Percentiles rank a stretch among this genome's conserved stretches.
Evolutionary conservation across 495 filamentous ascomycete species (phyloP).

Genomic region (Terfezia claveryi): DNA sequence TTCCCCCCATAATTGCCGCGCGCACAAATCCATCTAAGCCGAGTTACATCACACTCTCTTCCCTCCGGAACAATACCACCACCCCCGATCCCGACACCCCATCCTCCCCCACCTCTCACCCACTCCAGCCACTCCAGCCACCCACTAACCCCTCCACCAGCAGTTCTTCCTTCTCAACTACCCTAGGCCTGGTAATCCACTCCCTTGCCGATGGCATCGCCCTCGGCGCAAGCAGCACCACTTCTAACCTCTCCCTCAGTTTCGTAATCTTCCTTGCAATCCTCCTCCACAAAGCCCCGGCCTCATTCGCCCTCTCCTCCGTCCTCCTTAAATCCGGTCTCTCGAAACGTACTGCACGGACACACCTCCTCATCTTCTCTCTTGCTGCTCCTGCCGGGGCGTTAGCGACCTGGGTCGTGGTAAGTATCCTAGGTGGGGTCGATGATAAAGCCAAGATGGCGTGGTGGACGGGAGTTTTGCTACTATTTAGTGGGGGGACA

Average conservation of each 20-base stretch:
- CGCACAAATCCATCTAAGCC: conserved; percentile 27
- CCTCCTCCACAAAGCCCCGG: conserved; percentile 92
- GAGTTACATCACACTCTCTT: conserved; percentile 62
- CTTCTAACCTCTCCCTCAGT: conserved; percentile 47
- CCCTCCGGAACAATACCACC: conserved; percentile 27
- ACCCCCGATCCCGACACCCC: conserved; percentile 15
- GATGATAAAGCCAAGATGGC: conserved; percentile 27
- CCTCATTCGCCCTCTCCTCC: conserved; percentile 82
- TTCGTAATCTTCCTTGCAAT: conserved; percentile 90
- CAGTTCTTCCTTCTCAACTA: conserved; percentile 37
- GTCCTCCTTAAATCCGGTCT: conserved; percentile 60
- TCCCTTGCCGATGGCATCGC: conserved; percentile 93
- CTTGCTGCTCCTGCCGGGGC: conserved; percentile 77
- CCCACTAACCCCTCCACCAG: conserved; percentile 10
- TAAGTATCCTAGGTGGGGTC: conserved; percentile 37
- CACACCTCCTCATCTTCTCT: conserved; percentile 76
- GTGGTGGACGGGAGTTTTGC: conserved; percentile 82
- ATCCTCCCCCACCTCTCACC: conserved; percentile 16
- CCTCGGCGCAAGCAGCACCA: conserved; percentile 62
- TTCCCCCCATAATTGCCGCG: conserved; percentile 36
- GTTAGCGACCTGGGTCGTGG: conserved; percentile 55
- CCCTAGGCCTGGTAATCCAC: conserved; percentile 85
- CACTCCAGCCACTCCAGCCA: conserved; percentile 16
- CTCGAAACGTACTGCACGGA: conserved; percentile 60
- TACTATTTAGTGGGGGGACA: conserved; percentile 83